phyloP scores from a whole-genome alignment of 805 yeast genomes.

The Scheffersomyces spartinae region DNA sequence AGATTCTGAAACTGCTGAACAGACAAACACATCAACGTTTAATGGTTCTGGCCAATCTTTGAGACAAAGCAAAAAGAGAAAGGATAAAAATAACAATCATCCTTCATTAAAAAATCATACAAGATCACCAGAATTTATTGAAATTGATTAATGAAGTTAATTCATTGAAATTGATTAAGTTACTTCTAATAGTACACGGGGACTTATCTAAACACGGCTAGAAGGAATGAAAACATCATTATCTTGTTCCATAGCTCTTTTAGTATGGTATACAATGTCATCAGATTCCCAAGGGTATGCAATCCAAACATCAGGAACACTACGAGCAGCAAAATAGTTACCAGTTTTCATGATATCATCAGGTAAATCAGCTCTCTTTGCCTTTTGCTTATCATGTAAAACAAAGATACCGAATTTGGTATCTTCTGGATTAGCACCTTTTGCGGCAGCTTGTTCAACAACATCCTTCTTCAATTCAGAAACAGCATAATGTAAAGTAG shows the following conservation, averaged over 20 bases:
- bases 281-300: conserved; percentile 82
- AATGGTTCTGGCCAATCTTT: conserved; percentile 67
- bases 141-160: conserved; percentile 62
- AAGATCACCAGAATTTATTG: conserved; percentile 68
- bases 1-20: conserved; percentile 15
- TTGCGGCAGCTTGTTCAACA: conserved; percentile 42
- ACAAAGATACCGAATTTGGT: conserved; percentile 70
- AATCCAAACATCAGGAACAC: conserved; percentile 72
- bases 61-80: conserved; percentile 60
- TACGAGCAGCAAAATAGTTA: conserved; percentile 61
- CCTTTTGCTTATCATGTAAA: conserved; percentile 63
- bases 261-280: conserved; percentile 64
- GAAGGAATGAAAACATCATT: conserved; percentile 45
- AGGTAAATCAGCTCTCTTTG: conserved; percentile 64
- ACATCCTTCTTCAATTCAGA: conserved; percentile 67
- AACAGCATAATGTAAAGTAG: conserved; percentile 71
- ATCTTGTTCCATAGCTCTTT: conserved; percentile 63
- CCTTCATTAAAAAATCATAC: conserved; percentile 51
- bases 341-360: conserved; percentile 46
- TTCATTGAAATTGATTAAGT: no score
- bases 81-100: conserved; percentile 38
- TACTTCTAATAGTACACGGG: no score
- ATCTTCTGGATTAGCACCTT: conserved; percentile 36
- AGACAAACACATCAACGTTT: conserved; percentile 22
- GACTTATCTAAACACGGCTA: no score